Evolutionary conservation across 176 grass and related monocot genomes (phyloP).

Genomic region (Triticum monococcum): DNA sequence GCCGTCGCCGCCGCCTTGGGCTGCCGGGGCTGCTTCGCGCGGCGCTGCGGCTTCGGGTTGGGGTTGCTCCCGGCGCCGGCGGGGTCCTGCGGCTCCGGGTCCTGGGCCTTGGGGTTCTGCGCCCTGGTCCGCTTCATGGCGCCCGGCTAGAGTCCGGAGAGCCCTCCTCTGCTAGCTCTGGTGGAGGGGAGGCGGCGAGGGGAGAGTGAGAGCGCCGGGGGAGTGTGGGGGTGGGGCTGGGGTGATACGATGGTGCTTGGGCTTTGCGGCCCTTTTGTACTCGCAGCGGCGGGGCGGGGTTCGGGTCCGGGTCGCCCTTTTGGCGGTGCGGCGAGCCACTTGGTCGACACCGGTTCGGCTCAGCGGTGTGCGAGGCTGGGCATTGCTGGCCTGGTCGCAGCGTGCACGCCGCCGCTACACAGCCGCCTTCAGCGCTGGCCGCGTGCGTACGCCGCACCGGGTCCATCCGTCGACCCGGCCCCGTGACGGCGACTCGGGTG

Average conservation of each 20-base stretch:
- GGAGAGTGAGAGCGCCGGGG: not conserved
- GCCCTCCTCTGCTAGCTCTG: too few relatives aligned
- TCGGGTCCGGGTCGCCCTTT: too few relatives aligned
- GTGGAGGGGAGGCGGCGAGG: not conserved
- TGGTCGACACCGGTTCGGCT: not conserved
- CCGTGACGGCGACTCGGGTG: not conserved
- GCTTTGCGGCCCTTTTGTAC: conserved; percentile 36
- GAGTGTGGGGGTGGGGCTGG: not conserved
- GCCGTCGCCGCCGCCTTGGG: not conserved
- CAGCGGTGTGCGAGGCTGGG: not conserved
- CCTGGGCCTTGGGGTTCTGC: conserved; percentile 29
- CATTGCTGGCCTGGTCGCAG: not conserved
- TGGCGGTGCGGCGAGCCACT: not conserved
- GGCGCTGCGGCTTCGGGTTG: conserved; percentile 39
- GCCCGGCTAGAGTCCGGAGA: too few relatives aligned
- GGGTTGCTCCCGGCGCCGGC: not conserved
- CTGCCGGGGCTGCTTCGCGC: conserved; percentile 39
- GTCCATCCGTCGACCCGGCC: not conserved
- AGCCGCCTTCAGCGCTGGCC: not conserved
- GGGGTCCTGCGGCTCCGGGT: conserved; percentile 5
- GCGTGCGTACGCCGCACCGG: not conserved
- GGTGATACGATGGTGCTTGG: not conserved
- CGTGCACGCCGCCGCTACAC: not conserved
- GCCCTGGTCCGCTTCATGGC: conserved; percentile 60
- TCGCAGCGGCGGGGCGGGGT: not conserved